These are phyloP conservation scores for Lactifluus rugatus DNA, from an alignment of 768 basidiomycete species.

Conservation along the genomic window DNA sequence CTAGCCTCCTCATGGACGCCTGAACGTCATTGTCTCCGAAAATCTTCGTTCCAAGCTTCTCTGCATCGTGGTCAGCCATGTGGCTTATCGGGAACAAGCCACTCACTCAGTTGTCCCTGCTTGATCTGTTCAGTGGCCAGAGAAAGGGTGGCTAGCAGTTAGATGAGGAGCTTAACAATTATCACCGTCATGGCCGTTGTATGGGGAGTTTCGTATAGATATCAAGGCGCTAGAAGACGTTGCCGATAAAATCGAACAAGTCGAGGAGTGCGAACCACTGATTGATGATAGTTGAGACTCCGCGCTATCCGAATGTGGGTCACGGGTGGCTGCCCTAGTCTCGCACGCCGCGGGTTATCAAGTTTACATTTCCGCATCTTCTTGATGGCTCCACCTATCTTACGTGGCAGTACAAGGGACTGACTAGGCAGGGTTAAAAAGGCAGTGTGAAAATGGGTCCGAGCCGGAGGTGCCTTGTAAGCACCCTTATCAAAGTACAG, in stretches of 20 bases:
- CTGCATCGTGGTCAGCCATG: neutral
- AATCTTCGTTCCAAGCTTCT: neutral
- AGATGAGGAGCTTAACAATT: neutral
- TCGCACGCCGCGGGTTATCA: neutral
- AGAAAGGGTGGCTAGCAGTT: neutral
- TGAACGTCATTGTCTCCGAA: slow-evolving; percentile 2
- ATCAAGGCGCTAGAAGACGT: neutral
- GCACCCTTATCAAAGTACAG: neutral
- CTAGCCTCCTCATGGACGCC: neutral
- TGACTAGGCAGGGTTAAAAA: neutral
- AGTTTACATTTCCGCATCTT: neutral
- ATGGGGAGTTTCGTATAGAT: neutral
- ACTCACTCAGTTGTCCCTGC: neutral
- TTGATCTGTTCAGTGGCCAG: slow-evolving; percentile 1
- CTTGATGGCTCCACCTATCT: neutral
- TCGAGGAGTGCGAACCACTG: neutral
- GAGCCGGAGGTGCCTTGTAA: neutral
- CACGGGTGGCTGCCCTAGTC: too few species aligned
- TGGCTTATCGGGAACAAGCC: neutral
- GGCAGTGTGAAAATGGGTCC: neutral
- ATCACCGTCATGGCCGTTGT: neutral
- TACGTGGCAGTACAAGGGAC: neutral
- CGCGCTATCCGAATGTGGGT: too few species aligned
- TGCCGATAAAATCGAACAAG: neutral
- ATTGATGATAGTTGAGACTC: too few species aligned